Evolutionary conservation across 805 yeast genomes (phyloP).

Genomic region (Isabelozyma gotoi): DNA sequence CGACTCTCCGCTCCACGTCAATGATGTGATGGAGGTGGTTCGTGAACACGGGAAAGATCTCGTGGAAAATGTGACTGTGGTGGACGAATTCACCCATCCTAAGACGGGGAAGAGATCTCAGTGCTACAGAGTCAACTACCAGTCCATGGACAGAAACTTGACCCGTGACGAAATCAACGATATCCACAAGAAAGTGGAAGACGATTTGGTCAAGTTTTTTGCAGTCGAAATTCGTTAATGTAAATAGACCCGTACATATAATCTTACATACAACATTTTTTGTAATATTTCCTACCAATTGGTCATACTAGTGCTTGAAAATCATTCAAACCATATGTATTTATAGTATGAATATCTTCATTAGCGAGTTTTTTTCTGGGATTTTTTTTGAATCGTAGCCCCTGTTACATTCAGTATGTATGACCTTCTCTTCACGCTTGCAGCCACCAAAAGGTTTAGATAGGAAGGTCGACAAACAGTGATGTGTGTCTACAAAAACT

Average conservation of each 20-base stretch:
- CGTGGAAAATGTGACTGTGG: slow-evolving; percentile 77
- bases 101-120: slow-evolving; percentile 73
- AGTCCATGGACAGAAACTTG: slow-evolving; percentile 91
- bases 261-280: no score
- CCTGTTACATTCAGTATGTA: no score
- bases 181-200: slow-evolving; percentile 65
- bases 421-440: no score
- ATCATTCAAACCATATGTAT: no score
- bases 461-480: no score
- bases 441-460: no score
- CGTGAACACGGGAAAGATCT: slow-evolving; percentile 82
- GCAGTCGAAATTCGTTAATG: slow-evolving; percentile 55
- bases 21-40: slow-evolving; percentile 92
- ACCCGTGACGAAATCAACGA: slow-evolving; percentile 82
- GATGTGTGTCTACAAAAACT: no score
- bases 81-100: slow-evolving; percentile 86
- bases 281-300: no score
- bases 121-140: slow-evolving; percentile 89
- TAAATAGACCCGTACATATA: slow-evolving; percentile 7
- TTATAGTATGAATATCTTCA: no score
- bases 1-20: slow-evolving; percentile 59
- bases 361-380: no score
- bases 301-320: no score
- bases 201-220: slow-evolving; percentile 50
- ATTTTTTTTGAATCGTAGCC: no score